phyloP scores from a whole-genome alignment of 2,329 filamentous ascomycete genomes.

The Lecanosticta acicola region DNA sequence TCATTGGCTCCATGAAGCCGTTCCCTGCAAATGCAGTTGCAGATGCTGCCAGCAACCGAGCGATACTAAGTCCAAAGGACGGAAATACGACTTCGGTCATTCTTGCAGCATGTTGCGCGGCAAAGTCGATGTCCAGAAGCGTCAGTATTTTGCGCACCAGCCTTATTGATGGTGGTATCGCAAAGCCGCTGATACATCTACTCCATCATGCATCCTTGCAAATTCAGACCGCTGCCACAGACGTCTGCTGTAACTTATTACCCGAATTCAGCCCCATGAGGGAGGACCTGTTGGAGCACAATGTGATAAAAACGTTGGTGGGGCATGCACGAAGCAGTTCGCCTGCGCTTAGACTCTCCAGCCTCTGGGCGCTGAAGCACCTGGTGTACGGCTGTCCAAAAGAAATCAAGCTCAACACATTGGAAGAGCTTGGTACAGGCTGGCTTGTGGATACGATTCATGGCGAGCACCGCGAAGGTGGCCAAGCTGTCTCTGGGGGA shows the following conservation, averaged over 20 bases:
- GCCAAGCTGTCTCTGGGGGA: slow-evolving; percentile 39
- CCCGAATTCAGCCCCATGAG: slow-evolving; percentile 88
- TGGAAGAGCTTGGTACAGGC: slow-evolving; percentile 69
- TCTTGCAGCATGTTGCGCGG: slow-evolving; percentile 75
- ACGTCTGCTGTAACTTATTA: slow-evolving; percentile 77
- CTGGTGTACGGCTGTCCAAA: slow-evolving; percentile 68
- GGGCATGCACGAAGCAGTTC: slow-evolving; percentile 77
- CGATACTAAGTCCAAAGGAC: slow-evolving; percentile 46
- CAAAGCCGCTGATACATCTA: slow-evolving; percentile 68
- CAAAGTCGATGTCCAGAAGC: slow-evolving; percentile 76
- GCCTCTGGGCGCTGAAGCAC: slow-evolving; percentile 91
- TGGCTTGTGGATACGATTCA: slow-evolving; percentile 79
- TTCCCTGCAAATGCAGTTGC: slow-evolving; percentile 36
- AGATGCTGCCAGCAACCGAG: slow-evolving; percentile 28
- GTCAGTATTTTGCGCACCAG: slow-evolving; percentile 78
- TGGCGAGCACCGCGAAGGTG: slow-evolving; percentile 42
- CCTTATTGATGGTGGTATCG: slow-evolving; percentile 78
- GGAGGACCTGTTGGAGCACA: slow-evolving; percentile 67
- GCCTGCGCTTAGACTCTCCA: slow-evolving; percentile 73
- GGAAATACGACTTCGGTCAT: slow-evolving; percentile 77
- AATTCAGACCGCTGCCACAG: slow-evolving; percentile 79
- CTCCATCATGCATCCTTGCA: slow-evolving; percentile 69
- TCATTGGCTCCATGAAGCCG: slow-evolving; percentile 74
- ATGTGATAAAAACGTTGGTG: slow-evolving; percentile 71
- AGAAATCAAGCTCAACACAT: slow-evolving; percentile 67